Percentiles rank a stretch among this genome's conserved stretches.
Evolutionary conservation across 2,329 filamentous ascomycete genomes (phyloP).

Genomic region (Aspergillus sp.): DNA sequence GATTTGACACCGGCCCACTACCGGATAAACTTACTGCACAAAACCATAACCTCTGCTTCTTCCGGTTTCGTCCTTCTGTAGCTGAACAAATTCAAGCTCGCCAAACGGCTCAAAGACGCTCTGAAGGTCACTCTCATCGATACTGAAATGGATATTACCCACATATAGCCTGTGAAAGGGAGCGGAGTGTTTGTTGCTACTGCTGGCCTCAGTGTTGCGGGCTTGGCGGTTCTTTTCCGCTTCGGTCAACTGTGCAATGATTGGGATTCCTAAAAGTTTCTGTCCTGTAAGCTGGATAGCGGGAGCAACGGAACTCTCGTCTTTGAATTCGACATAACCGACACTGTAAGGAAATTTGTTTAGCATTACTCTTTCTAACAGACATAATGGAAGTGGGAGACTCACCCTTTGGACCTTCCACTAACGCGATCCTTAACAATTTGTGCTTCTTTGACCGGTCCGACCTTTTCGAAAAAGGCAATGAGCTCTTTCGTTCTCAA

Average conservation of each 20-base stretch:
- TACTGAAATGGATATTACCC: slow-evolving; percentile 99
- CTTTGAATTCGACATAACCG: slow-evolving; percentile 98
- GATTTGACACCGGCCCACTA: not conserved
- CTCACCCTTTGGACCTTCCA: slow-evolving; percentile 94
- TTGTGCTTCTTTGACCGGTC: slow-evolving; percentile 92
- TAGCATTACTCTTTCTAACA: not conserved
- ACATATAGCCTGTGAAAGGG: slow-evolving; percentile 98
- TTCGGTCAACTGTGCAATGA: slow-evolving; percentile 97
- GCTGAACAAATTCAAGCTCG: slow-evolving; percentile 93
- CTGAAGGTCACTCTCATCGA: slow-evolving; percentile 92
- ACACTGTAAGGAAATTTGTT: slow-evolving; percentile 60
- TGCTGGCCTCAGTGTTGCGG: slow-evolving; percentile 70
- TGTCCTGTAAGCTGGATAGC: slow-evolving; percentile 98
- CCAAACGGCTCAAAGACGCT: slow-evolving; percentile 98
- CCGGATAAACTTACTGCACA: slow-evolving; percentile 74
- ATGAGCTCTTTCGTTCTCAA: slow-evolving; percentile 90
- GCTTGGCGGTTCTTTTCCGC: slow-evolving; percentile 99
- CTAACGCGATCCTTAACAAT: slow-evolving; percentile 98
- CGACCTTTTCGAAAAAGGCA: slow-evolving; percentile 92
- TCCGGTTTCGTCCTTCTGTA: slow-evolving; percentile 92
- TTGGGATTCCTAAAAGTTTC: slow-evolving; percentile 96
- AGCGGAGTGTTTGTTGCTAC: slow-evolving; percentile 73
- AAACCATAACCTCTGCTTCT: slow-evolving; percentile 96
- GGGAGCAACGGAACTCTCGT: slow-evolving; percentile 87
- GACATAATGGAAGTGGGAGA: slow-evolving; percentile 12